Conservation (phyloP, 2,329 filamentous ascomycete genomes). For the Juglanconis juglandina region DNA sequence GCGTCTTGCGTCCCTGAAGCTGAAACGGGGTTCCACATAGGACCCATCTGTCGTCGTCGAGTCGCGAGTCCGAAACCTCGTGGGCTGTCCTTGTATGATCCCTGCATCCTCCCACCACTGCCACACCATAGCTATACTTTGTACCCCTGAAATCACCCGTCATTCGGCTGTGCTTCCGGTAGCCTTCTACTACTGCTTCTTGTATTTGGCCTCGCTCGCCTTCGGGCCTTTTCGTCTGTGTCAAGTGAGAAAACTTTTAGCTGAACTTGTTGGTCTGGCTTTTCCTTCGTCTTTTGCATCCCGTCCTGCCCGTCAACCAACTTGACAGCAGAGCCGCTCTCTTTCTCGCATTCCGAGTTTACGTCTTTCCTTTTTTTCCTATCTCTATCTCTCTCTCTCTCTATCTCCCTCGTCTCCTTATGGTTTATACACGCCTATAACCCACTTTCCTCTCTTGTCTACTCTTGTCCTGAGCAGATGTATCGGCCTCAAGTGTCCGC, state of each 20-base stretch:
- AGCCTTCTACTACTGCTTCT: neutral
- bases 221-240: neutral
- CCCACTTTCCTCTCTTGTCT: neutral
- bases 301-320: neutral
- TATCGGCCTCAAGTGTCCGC: slow-evolving; percentile 1
- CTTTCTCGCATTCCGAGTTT: neutral
- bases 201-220: neutral
- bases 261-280: neutral
- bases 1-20: neutral
- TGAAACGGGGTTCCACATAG: slow-evolving; percentile 2
- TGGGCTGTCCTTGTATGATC: slow-evolving; percentile 1
- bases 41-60: neutral
- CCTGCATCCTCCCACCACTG: neutral
- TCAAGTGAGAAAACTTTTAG: neutral
- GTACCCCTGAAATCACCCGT: neutral
- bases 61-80: slow-evolving; percentile 3
- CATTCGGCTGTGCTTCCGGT: neutral
- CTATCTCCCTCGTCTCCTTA: neutral
- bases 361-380: neutral
- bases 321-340: neutral
- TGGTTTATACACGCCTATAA: neutral
- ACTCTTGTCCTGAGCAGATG: neutral
- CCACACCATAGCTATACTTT: neutral
- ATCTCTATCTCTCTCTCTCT: neutral
- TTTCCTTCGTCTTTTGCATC: neutral